phyloP scores from a whole-genome alignment of 2,329 filamentous ascomycete species.

The Aspergillus pseudotamarii region DNA sequence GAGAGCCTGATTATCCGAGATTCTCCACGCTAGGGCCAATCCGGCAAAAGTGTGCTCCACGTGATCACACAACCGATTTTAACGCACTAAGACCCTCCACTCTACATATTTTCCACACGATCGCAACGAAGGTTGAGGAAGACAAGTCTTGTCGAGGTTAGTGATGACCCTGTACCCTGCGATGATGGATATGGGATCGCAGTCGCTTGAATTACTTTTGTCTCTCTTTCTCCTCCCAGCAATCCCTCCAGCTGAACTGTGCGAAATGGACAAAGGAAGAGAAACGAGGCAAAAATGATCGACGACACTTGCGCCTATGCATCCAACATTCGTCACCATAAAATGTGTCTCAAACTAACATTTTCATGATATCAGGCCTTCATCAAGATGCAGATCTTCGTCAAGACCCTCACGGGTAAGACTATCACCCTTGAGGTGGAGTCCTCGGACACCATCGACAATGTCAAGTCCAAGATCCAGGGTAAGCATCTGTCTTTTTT shows the following conservation, averaged over 20 bases:
- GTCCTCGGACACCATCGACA: conserved; percentile 99
- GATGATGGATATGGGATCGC: neutral
- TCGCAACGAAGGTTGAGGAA: conserved; percentile 59
- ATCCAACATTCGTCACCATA: neutral
- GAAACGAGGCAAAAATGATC: conserved; percentile 4
- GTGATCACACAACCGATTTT: conserved; percentile 47
- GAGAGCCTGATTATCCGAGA: conserved; percentile 13
- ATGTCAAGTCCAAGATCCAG: conserved; percentile 98
- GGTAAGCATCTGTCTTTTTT: conserved; percentile 46
- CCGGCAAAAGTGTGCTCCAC: conserved; percentile 20
- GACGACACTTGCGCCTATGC: neutral
- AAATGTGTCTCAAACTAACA: conserved; percentile 16
- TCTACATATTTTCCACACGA: conserved; percentile 29
- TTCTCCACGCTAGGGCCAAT: conserved; percentile 13
- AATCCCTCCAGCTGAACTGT: neutral
- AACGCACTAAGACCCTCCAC: conserved; percentile 32
- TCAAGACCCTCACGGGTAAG: conserved; percentile 88
- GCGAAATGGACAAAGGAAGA: neutral
- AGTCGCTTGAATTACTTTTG: neutral
- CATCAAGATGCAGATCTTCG: conserved; percentile 57
- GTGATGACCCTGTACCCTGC: conserved; percentile 26
- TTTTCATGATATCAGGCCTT: conserved; percentile 39
- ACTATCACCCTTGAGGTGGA: conserved; percentile 99
- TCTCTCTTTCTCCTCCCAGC: neutral
- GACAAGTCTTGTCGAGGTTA: conserved; percentile 63